Percentiles rank a stretch among this genome's conserved stretches.
Evolutionary conservation across 2,329 filamentous ascomycete genomes (phyloP).

Genomic region (Trichoderma citrinoviride): DNA sequence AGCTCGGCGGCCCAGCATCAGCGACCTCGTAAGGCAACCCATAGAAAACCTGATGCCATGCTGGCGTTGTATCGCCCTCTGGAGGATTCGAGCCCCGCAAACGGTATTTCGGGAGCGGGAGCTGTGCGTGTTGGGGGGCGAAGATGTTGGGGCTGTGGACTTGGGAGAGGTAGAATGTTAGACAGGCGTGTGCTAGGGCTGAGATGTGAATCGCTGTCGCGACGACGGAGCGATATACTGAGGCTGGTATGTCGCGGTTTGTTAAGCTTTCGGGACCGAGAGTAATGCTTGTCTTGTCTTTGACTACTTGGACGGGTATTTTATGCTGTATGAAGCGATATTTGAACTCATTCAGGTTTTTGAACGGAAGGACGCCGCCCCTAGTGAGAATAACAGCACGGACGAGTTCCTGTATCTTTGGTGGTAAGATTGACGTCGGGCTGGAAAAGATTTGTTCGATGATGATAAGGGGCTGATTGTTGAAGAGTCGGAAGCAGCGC

Average conservation of each 20-base stretch:
- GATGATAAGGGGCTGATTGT: neutral
- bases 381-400: slow-evolving; percentile 7
- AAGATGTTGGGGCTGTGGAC: slow-evolving; percentile 18
- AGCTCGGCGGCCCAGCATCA: slow-evolving; percentile 23
- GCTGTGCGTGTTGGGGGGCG: slow-evolving; percentile 13
- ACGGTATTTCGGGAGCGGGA: neutral
- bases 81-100: neutral
- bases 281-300: neutral
- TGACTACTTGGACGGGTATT: neutral
- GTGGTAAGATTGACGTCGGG: neutral
- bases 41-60: neutral
- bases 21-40: neutral
- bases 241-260: neutral
- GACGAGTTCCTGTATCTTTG: slow-evolving; percentile 8
- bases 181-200: slow-evolving; percentile 25
- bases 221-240: slow-evolving; percentile 23
- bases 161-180: slow-evolving; percentile 24
- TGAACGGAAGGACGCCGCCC: neutral
- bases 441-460: neutral
- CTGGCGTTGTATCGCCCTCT: neutral
- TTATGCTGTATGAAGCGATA: slow-evolving; percentile 2
- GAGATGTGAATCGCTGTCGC: slow-evolving; percentile 26
- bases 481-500: slow-evolving; percentile 2
- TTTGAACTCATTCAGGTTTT: neutral
- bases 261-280: neutral